These are phyloP conservation scores for Gossypium longicalyx DNA, from an alignment of 345 rosid species.

Conservation along the genomic window DNA sequence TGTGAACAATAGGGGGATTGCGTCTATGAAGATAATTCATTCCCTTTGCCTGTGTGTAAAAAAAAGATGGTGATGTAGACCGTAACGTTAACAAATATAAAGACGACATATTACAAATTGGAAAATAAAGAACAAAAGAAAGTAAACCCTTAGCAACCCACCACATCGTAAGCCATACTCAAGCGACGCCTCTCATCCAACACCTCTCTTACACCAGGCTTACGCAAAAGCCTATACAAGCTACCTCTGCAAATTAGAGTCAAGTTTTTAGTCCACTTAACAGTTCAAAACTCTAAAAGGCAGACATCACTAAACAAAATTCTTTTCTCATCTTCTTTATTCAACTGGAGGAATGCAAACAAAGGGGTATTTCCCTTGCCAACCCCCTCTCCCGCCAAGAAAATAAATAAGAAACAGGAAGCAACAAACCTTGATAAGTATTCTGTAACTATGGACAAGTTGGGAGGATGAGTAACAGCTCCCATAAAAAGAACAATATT, in stretches of 20 bases:
- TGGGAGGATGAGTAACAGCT: constrained; percentile 94
- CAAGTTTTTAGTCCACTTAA: constrained; percentile 24
- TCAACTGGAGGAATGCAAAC: neutral
- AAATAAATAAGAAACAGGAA: neutral
- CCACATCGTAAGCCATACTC: constrained; percentile 99
- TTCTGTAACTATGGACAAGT: constrained; percentile 95
- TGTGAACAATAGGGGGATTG: constrained; percentile 93
- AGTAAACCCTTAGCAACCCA: constrained; percentile 26
- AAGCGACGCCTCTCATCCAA: constrained; percentile 90
- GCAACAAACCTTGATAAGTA: constrained; percentile 79
- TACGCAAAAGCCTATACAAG: constrained; percentile 87
- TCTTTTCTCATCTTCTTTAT: neutral
- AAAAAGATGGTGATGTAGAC: constrained; percentile 15
- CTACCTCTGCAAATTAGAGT: constrained; percentile 69
- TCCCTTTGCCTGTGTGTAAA: constrained; percentile 77
- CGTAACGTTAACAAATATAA: neutral
- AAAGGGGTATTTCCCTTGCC: neutral
- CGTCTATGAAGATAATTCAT: constrained; percentile 97
- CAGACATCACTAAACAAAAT: neutral
- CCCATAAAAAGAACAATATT: constrained; percentile 99
- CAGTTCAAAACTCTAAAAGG: neutral
- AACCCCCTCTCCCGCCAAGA: neutral
- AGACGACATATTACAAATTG: neutral
- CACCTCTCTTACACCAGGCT: constrained; percentile 71
- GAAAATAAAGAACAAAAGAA: neutral